Evolutionary conservation across 169 alveolate genomes (phyloP).

Genomic region (Neospora caninum): DNA sequence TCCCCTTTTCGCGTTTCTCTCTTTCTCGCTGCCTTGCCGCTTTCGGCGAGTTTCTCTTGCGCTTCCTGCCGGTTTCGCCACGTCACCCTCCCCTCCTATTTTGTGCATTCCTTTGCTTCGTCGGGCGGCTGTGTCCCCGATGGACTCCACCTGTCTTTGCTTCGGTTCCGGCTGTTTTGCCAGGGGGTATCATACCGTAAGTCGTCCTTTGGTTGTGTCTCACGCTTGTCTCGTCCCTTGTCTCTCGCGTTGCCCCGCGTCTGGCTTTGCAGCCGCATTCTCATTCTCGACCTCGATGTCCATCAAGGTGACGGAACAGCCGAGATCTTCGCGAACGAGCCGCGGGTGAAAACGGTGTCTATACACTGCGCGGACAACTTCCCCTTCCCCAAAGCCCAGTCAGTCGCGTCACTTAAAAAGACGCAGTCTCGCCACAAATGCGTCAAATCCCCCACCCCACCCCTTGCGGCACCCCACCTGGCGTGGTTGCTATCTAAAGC

Average conservation of each 20-base stretch:
- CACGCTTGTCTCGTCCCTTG: background rate
- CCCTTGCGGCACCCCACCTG: background rate
- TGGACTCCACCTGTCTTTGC: too few relatives aligned
- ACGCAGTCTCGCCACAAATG: background rate
- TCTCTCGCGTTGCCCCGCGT: background rate
- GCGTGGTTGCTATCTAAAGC: background rate
- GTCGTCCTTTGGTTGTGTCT: background rate
- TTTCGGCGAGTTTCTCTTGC: too few relatives aligned
- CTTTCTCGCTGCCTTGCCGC: too few relatives aligned
- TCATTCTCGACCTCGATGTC: conserved; percentile 73
- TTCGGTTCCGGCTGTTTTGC: background rate
- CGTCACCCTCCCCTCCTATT: too few relatives aligned
- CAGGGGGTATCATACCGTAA: background rate
- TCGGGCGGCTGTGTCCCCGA: too few relatives aligned
- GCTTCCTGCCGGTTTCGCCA: too few relatives aligned
- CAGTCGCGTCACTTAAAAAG: conserved; percentile 4
- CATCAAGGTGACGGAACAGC: conserved; percentile 77
- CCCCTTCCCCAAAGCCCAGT: conserved; percentile 67
- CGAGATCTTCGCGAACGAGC: conserved; percentile 59
- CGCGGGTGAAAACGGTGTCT: conserved; percentile 66
- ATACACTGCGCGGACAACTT: conserved; percentile 72
- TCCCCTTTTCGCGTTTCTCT: too few relatives aligned
- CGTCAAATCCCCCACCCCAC: background rate
- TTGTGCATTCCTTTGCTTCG: too few relatives aligned
- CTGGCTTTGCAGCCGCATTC: conserved; percentile 34